phyloP scores from a whole-genome alignment of 257 asterid species.

The Solanum corneliomulleri region DNA sequence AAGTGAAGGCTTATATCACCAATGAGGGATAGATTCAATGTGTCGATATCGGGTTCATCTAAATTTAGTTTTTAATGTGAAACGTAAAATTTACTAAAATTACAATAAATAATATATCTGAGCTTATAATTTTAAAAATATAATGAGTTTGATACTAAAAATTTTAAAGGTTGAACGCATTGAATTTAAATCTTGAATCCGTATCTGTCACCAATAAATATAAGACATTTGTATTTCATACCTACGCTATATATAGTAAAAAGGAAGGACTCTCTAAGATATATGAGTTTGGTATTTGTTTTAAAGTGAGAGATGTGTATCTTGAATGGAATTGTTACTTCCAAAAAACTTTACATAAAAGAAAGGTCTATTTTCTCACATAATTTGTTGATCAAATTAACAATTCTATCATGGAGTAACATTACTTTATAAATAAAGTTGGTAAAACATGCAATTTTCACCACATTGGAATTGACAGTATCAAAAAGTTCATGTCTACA shows the following conservation, averaged over 20 bases:
- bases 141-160: too few species aligned
- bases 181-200: too few species aligned
- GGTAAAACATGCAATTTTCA: neutral
- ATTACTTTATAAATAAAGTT: neutral
- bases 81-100: too few species aligned
- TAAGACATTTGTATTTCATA: neutral
- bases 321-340: neutral
- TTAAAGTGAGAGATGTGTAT: neutral
- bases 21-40: too few species aligned
- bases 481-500: neutral
- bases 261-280: neutral
- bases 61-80: neutral
- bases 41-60: too few species aligned
- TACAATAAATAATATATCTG: too few species aligned
- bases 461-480: neutral
- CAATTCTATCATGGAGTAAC: neutral
- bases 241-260: neutral
- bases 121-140: too few species aligned
- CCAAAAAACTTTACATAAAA: too few species aligned
- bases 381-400: too few species aligned
- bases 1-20: too few species aligned
- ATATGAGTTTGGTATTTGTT: neutral
- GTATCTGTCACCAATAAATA: neutral
- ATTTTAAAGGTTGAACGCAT: too few species aligned
- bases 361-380: neutral